These are phyloP conservation scores for Psilocybe tampanensis DNA, from an alignment of 768 basidiomycete species.

Conservation along the genomic window DNA sequence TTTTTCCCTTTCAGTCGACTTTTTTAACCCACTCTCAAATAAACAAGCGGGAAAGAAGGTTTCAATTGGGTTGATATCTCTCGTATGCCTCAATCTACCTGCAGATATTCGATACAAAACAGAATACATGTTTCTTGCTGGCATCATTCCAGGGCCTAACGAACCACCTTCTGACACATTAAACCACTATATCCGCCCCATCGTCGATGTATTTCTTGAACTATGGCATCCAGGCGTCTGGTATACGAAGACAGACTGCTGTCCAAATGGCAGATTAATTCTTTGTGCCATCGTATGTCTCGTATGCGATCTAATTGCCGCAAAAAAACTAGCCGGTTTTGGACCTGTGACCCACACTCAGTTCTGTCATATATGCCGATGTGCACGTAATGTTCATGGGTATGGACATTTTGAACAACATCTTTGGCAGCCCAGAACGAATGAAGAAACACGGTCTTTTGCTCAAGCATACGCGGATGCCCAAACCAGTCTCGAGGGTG, in stretches of 20 bases:
- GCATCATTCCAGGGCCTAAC: constrained; percentile 31
- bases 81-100: constrained; percentile 12
- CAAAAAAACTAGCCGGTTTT: constrained; percentile 6
- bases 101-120: constrained; percentile 6
- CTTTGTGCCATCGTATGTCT: constrained; percentile 1
- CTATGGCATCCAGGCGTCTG: constrained; percentile 5
- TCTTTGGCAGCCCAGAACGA: neutral
- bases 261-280: constrained; percentile 3
- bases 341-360: neutral
- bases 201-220: neutral
- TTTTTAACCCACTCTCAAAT: constrained; percentile 1
- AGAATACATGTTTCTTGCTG: constrained; percentile 14
- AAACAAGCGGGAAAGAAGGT: neutral
- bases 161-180: constrained; percentile 28
- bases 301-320: constrained; percentile 8
- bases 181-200: constrained; percentile 28
- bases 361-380: constrained; percentile 6
- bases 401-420: constrained; percentile 13
- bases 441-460: neutral
- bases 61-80: constrained; percentile 1
- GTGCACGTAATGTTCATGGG: neutral
- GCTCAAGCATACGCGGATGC: constrained; percentile 1
- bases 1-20: constrained; percentile 2
- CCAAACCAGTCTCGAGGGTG: neutral
- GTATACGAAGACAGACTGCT: neutral